Conservation (phyloP, 2,329 filamentous ascomycete genomes). For the Penicillium sp. region DNA sequence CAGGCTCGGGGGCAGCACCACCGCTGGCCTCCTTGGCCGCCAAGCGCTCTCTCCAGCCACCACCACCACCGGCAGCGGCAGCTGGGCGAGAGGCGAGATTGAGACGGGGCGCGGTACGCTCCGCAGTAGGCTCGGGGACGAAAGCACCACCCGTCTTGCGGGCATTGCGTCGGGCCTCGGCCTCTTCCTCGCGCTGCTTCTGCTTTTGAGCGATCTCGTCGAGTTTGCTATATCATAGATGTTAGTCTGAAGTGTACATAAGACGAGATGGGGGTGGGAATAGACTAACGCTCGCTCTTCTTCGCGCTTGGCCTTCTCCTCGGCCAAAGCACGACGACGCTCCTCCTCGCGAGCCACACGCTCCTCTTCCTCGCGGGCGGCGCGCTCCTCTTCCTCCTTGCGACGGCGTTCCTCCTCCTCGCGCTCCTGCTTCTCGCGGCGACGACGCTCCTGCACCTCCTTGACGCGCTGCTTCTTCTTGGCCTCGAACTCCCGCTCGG, state of each 20-base stretch:
- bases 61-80: conserved; percentile 25
- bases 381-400: conserved; percentile 83
- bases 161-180: conserved; percentile 72
- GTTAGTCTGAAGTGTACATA: conserved; percentile 39
- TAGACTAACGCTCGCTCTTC: conserved; percentile 61
- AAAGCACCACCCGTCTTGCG: conserved; percentile 61
- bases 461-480: conserved; percentile 86
- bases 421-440: conserved; percentile 79
- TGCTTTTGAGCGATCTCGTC: conserved; percentile 68
- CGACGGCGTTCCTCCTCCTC: conserved; percentile 81
- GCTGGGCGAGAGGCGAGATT: conserved; percentile 55
- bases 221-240: conserved; percentile 54
- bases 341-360: conserved; percentile 78
- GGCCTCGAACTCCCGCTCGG: conserved; percentile 89
- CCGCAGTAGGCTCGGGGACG: conserved; percentile 22
- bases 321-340: conserved; percentile 70
- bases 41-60: conserved; percentile 64
- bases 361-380: conserved; percentile 81
- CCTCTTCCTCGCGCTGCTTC: conserved; percentile 84
- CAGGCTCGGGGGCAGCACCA: conserved; percentile 27
- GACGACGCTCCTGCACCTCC: conserved; percentile 80
- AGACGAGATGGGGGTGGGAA: neutral
- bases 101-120: conserved; percentile 59
- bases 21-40: conserved; percentile 52
- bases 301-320: conserved; percentile 67